Base-by-base conservation (phyloP, 2,329 filamentous ascomycete species). In the Trichophyton schoenleinii region DNA sequence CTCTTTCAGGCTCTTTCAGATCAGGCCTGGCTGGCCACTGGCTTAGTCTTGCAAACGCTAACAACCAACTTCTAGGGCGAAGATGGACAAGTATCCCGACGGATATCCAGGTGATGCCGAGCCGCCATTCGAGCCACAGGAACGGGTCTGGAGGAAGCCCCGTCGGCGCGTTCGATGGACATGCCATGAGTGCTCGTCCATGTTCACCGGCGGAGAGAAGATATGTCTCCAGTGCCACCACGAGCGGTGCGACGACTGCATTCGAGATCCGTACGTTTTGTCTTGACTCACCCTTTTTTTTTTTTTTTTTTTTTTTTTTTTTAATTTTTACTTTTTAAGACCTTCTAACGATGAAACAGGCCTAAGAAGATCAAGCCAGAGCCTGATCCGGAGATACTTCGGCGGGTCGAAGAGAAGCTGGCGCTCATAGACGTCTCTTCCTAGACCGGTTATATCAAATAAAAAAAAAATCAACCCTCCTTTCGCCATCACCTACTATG, bases 71-170 rank as follows among this genome's bases (percentile, higher is more conserved):
- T 41, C 38, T 60, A 76, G 73, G 52, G 65, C 73, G 31, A 77
- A 77, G 62, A 67, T 70, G 3, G 60, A 74, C 42, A 78, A 77
- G 66, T 75, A 77, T 62, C 73, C 75, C 0, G 70, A 77, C 64
- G 76, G 75, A 8, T 78, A 77, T 64, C 73, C 76, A 38, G 76
- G 74, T 6, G 76, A 78, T 63, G 74, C 62, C 18, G 72, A 77
- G 28, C 73, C 73, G 8, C 70, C 71, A 2, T 46, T 59, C 13
- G 72, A 72, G 57, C 64, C 65, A 5, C 71, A 69, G 3, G 67
- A 73, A 58, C 70, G 74, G n/a, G 71, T 71, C 13, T 75, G 67
- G 66, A 73, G 68, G 60, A 74, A 72, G 52, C 67, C 72, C 3
- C 70, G 73, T 13, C 71, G 66, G 31, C 65, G 74, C 20, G 70